Evolutionary conservation across 2,329 filamentous ascomycete genomes (phyloP).

Genomic region (Nemania abortiva): DNA sequence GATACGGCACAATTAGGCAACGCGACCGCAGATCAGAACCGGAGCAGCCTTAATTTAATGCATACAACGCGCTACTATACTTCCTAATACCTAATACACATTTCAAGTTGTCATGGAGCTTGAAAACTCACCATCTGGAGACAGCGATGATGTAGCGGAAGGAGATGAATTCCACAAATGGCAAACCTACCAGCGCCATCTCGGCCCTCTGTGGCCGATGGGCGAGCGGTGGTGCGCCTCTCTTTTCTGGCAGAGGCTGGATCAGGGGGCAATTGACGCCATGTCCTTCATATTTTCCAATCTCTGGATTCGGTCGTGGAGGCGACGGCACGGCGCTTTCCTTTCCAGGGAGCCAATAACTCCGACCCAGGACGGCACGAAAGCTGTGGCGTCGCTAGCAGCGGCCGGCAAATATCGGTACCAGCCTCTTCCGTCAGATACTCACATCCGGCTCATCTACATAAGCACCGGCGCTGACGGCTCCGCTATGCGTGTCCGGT

Average conservation of each 20-base stretch:
- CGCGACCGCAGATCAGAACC: too few relatives aligned
- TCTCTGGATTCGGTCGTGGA: neutral
- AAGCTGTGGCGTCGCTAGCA: neutral
- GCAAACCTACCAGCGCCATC: neutral
- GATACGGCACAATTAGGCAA: too few relatives aligned
- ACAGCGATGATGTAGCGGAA: neutral
- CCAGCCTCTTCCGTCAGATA: neutral
- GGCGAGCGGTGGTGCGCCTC: neutral
- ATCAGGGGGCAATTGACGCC: neutral
- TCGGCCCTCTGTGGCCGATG: neutral
- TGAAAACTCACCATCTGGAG: neutral
- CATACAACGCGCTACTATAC: too few relatives aligned
- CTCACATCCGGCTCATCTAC: neutral
- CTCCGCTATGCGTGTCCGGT: neutral
- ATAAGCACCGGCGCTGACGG: neutral
- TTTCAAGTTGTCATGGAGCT: neutral
- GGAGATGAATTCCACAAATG: neutral
- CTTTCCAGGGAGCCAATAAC: neutral
- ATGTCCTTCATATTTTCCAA: neutral
- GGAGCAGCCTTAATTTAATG: too few relatives aligned
- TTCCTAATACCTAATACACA: too few relatives aligned
- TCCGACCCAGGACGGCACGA: neutral
- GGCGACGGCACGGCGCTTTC: neutral
- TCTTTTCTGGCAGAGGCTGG: neutral
- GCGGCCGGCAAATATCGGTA: neutral